A percentile compares a stretch with the other conserved stretches of the same genome.
These are phyloP conservation scores for Populus ilicifolia DNA, from an alignment of 345 rosid species.

Conservation along the genomic window DNA sequence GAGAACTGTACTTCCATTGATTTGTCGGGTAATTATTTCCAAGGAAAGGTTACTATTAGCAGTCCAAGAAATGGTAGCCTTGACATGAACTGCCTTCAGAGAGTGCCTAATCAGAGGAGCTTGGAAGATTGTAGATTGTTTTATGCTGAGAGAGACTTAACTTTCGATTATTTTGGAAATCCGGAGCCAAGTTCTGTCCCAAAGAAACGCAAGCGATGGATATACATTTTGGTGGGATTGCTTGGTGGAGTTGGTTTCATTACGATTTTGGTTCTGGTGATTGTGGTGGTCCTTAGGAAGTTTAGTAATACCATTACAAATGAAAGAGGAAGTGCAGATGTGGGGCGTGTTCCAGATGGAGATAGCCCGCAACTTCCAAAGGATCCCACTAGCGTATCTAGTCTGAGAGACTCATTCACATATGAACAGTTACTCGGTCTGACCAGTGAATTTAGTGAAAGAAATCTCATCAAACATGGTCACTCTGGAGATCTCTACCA, in stretches of 20 bases:
- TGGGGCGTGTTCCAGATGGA: conserved; percentile 59
- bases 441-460: conserved; percentile 19
- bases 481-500: conserved; percentile 32
- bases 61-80: conserved; percentile 5
- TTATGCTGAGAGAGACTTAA: conserved; percentile 18
- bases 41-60: conserved; percentile 17
- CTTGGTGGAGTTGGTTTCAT: conserved; percentile 25
- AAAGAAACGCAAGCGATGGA: conserved; percentile 18
- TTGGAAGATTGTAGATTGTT: conserved; percentile 18
- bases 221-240: conserved; percentile 26
- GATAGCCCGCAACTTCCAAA: conserved; percentile 21
- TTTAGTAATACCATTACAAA: conserved; percentile 23
- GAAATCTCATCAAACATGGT: conserved; percentile 26
- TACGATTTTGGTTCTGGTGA: conserved; percentile 31
- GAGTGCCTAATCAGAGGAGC: conserved; percentile 13
- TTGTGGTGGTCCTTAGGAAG: conserved; percentile 35
- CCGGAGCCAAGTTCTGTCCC: not conserved
- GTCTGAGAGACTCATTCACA: conserved; percentile 19
- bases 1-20: conserved; percentile 9
- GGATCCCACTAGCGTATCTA: conserved; percentile 6
- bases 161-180: conserved; percentile 9
- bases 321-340: conserved; percentile 44
- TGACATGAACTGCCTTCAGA: conserved; percentile 21
- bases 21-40: conserved; percentile 29
- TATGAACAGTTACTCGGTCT: conserved; percentile 16